phyloP scores from a whole-genome alignment of 108 stramenopile genomes.

The Parietichytrium sp. region DNA sequence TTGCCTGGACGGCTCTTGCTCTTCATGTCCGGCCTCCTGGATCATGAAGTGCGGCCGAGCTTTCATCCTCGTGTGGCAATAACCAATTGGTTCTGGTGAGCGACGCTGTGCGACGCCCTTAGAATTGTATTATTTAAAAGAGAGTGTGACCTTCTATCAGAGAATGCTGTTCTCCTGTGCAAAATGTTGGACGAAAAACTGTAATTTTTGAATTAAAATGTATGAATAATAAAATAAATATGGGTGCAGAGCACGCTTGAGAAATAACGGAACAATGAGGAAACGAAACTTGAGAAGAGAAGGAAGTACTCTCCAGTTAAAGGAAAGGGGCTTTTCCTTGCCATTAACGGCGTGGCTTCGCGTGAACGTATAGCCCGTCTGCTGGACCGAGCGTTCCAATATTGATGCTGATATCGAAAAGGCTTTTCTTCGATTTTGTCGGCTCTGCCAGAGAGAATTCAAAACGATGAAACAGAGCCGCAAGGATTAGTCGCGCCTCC shows the following conservation, averaged over 20 bases:
- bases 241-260: background rate
- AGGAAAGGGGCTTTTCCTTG: background rate
- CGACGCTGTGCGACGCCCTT: too few relatives aligned
- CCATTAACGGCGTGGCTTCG: background rate
- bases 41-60: constrained; percentile 13
- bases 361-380: background rate
- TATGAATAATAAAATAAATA: background rate
- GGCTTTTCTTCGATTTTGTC: background rate
- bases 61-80: constrained; percentile 4
- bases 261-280: background rate
- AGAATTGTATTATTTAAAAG: too few relatives aligned
- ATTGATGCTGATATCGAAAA: constrained; percentile 28
- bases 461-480: background rate
- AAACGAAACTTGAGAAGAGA: background rate
- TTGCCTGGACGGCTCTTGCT: background rate
- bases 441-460: background rate
- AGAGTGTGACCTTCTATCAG: too few relatives aligned
- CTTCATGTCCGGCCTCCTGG: constrained; percentile 19
- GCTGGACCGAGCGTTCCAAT: constrained; percentile 7
- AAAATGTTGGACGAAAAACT: too few relatives aligned
- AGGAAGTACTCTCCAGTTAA: background rate
- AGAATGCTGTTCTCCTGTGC: too few relatives aligned
- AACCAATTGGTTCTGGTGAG: constrained; percentile 39
- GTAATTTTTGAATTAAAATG: too few relatives aligned
- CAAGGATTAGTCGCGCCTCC: background rate